These are phyloP conservation scores for Erythrophleum ivorense DNA, from an alignment of 331 rosid genomes.

Conservation along the genomic window DNA sequence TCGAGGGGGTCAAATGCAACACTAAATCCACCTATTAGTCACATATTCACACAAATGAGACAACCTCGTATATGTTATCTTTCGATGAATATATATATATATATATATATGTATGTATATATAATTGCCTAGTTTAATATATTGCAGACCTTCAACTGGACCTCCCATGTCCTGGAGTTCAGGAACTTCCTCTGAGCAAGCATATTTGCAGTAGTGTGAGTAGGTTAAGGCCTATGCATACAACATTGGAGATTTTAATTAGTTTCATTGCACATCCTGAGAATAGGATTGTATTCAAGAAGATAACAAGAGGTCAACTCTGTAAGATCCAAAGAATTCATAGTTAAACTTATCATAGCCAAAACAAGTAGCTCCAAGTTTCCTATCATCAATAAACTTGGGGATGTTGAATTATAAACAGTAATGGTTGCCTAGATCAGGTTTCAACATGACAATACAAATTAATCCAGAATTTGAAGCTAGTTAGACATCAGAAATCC, in stretches of 20 bases:
- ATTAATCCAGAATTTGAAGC: neutral
- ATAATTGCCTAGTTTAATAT: neutral
- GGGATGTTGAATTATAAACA: neutral
- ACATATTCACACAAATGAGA: constrained; percentile 35
- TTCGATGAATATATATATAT: neutral
- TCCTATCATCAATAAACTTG: constrained; percentile 20
- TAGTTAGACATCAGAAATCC: neutral
- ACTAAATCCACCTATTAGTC: constrained; percentile 86
- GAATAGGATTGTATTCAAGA: neutral
- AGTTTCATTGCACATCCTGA: constrained; percentile 29
- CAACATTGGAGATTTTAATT: constrained; percentile 26
- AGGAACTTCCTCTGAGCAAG: constrained; percentile 96
- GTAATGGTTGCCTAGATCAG: neutral
- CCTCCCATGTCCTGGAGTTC: constrained; percentile 99
- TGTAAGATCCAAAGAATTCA: neutral
- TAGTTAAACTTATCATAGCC: neutral
- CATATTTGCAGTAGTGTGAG: constrained; percentile 94
- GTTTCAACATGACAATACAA: constrained; percentile 13
- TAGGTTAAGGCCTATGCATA: constrained; percentile 72
- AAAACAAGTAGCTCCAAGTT: neutral
- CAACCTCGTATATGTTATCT: constrained; percentile 24
- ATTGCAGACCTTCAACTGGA: constrained; percentile 77
- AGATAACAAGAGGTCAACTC: neutral
- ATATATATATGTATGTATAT: neutral
- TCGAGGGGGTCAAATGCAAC: constrained; percentile 99